Evolutionary conservation across 129 eudicot genomes (phyloP).

Genomic region (Chrysanthemum seticuspe): DNA sequence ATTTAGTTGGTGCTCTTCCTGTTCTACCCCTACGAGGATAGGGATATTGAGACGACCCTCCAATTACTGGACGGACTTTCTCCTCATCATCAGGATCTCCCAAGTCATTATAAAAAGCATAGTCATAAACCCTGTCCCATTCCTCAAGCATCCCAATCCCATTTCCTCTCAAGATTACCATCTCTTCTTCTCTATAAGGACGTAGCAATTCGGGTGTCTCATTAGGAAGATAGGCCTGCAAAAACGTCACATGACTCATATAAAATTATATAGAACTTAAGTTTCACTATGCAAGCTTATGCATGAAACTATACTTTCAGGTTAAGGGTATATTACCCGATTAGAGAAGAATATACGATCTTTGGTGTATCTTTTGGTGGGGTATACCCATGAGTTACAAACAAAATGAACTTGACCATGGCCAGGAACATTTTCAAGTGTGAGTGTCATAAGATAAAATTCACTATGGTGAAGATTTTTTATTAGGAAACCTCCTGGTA

Average conservation of each 20-base stretch:
- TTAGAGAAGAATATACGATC: constrained; percentile 63
- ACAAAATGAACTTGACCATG: constrained; percentile 56
- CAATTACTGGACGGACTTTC: constrained; percentile 33
- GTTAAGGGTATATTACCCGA: constrained; percentile 33
- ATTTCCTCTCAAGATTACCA: constrained; percentile 29
- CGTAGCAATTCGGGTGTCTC: constrained; percentile 30
- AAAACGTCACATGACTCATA: not conserved
- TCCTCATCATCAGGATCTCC: constrained; percentile 36
- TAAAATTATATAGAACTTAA: constrained; percentile 3
- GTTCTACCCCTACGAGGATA: constrained; percentile 55
- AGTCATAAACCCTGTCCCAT: constrained; percentile 47
- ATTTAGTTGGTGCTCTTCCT: constrained; percentile 46
- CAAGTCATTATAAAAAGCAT: constrained; percentile 44
- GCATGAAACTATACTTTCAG: not conserved
- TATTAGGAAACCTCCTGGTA: constrained; percentile 64
- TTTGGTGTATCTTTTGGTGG: constrained; percentile 33
- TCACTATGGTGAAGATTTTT: constrained; percentile 50
- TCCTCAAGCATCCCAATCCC: constrained; percentile 35
- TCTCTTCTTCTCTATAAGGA: constrained; percentile 24
- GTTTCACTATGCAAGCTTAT: not conserved
- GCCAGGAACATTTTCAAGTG: constrained; percentile 57
- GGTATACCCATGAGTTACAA: constrained; percentile 74
- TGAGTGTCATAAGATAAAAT: constrained; percentile 65
- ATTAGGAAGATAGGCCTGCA: constrained; percentile 36
- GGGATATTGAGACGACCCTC: constrained; percentile 38